A percentile compares a stretch with the other conserved stretches of the same genome.
Evolutionary conservation across 2,329 filamentous ascomycete genomes (phyloP).

Genomic region (Exutisphaerella laricina): DNA sequence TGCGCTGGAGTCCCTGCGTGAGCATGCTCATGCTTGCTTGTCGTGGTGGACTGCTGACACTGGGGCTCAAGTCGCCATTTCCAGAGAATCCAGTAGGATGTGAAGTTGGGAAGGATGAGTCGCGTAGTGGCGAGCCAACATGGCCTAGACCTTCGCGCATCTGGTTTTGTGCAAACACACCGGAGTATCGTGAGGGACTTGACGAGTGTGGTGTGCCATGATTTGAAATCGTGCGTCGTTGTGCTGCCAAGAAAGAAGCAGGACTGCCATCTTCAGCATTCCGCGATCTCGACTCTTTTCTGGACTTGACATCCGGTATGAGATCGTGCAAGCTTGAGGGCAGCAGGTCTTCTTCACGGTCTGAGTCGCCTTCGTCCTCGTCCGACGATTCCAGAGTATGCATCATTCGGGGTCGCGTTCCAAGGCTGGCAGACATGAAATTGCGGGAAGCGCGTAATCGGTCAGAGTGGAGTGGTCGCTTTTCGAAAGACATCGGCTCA

Average conservation of each 20-base stretch:
- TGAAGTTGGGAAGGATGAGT: slow-evolving; percentile 36
- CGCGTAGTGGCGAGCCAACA: slow-evolving; percentile 61
- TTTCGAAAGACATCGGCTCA: slow-evolving; percentile 63
- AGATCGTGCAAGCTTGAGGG: slow-evolving; percentile 63
- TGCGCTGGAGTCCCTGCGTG: slow-evolving; percentile 46
- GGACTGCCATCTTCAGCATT: slow-evolving; percentile 47
- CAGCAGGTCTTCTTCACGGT: slow-evolving; percentile 87
- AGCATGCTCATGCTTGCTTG: slow-evolving; percentile 58
- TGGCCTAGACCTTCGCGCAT: slow-evolving; percentile 47
- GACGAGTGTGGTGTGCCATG: slow-evolving; percentile 44
- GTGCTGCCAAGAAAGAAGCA: slow-evolving; percentile 30
- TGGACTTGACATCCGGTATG: slow-evolving; percentile 56
- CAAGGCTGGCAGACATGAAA: slow-evolving; percentile 56
- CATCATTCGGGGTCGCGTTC: slow-evolving; percentile 37
- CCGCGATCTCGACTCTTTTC: slow-evolving; percentile 54
- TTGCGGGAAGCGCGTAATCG: slow-evolving; percentile 51
- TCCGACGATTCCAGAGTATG: slow-evolving; percentile 41
- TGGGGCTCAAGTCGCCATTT: slow-evolving; percentile 35
- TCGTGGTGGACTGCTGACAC: slow-evolving; percentile 50
- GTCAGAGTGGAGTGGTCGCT: slow-evolving; percentile 59
- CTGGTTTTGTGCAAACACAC: slow-evolving; percentile 44
- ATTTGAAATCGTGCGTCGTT: slow-evolving; percentile 39
- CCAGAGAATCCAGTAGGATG: slow-evolving; percentile 13
- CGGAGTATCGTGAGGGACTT: slow-evolving; percentile 59
- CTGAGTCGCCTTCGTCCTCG: slow-evolving; percentile 55